phyloP scores from a whole-genome alignment of 768 basidiomycete species.

The Psilocybe sp. region DNA sequence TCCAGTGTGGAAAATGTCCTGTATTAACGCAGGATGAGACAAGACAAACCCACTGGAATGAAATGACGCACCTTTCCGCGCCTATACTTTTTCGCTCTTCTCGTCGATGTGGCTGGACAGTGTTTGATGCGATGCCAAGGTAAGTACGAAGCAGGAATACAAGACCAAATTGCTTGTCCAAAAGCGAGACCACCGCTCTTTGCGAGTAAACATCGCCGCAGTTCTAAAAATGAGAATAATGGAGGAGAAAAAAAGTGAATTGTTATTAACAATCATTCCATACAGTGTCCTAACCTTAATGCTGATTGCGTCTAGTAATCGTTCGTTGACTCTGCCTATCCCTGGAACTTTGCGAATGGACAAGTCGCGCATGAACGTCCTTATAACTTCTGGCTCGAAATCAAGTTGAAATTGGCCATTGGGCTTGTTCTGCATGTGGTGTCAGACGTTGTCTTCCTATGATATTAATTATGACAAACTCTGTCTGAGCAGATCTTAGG shows the following conservation, averaged over 20 bases:
- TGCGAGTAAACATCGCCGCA: constrained; percentile 87
- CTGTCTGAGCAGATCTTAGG: constrained; percentile 89
- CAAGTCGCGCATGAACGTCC: constrained; percentile 74
- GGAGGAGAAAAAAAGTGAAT: constrained; percentile 1
- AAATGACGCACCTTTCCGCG: constrained; percentile 63
- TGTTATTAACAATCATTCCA: neutral
- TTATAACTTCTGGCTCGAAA: constrained; percentile 62
- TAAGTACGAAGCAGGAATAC: constrained; percentile 73
- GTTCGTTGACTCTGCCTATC: constrained; percentile 87
- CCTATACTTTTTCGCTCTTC: constrained; percentile 93
- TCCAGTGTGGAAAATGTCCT: constrained; percentile 77
- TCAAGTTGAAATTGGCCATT: constrained; percentile 85
- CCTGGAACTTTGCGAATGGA: constrained; percentile 88
- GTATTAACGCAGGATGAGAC: neutral
- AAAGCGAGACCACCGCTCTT: constrained; percentile 68
- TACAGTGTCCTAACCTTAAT: constrained; percentile 57
- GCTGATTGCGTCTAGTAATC: constrained; percentile 81
- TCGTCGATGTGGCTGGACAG: constrained; percentile 69
- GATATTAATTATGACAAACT: constrained; percentile 31
- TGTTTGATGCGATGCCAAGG: constrained; percentile 85
- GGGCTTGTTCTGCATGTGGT: constrained; percentile 75
- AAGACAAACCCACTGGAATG: neutral
- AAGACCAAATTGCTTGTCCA: constrained; percentile 88
- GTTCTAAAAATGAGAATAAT: constrained; percentile 42
- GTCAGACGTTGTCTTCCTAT: neutral